Base-by-base conservation (phyloP, 192 early-diverging fungal species). In the Mortierella claussenii region DNA sequence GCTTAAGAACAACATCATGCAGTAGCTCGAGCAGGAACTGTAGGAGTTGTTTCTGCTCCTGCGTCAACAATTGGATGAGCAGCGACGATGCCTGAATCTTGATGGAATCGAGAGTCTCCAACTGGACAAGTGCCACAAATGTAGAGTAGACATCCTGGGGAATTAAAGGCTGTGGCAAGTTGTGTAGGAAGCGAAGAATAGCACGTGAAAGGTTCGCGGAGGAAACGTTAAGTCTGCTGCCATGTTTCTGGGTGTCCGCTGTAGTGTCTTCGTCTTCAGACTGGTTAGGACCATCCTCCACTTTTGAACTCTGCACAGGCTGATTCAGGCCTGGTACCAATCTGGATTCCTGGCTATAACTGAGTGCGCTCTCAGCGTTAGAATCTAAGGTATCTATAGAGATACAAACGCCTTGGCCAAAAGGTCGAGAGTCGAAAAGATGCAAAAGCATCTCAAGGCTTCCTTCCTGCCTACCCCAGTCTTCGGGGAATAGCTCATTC, bases 11-110 rank as follows among this genome's bases (percentile, higher is more conserved):
- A 20, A 49, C 34, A 2, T 61, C 44, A 28, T 69, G 51, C 52
- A 69, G 18, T 32, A 69, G 54, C 51, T 69, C 59, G 0, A 69
- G 44, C 1, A 61, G 20, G 45, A 61, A 69, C 49, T 61, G 58
- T 4, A 69, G 68, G 8, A 69, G 20, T 11, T 69, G 59, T 28
- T 24, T 37, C 21, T 61, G 68, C 20, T 53, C 58, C 1, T 5
- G 15, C 0, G 58, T 8, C n/a, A 69, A 20, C 18, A 40, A n/a
- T n/a, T 60, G 68, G 20, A 69, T 42, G 7, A 69, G 17, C 12
- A 61, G 21, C 0, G 50, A 50, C 11, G 55, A 34, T 0, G 53
- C 48, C 26, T 61, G 68, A 6, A 42, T 37, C 44, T 54, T 69
- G 58, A 69, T 48, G 1, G 43, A 47, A n/a, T 69, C 68, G 9